These are phyloP conservation scores for Fusarium sp. DNA, from an alignment of 2,329 filamentous ascomycete genomes.

Conservation along the genomic window DNA sequence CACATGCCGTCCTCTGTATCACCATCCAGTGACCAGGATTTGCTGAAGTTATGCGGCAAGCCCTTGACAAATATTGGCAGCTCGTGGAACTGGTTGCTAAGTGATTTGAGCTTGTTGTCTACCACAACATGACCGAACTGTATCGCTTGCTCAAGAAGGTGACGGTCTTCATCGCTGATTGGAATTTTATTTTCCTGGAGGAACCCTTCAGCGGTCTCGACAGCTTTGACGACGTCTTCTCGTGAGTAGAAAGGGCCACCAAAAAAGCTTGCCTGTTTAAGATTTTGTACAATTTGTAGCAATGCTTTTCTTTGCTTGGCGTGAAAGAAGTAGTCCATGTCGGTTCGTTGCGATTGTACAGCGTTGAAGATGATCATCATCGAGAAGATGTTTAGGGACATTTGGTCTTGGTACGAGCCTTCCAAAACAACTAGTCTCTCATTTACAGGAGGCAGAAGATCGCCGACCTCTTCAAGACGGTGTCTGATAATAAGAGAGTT, in stretches of 20 bases:
- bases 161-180: conserved; percentile 70
- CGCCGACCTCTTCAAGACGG: conserved; percentile 74
- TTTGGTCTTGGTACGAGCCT: conserved; percentile 84
- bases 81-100: conserved; percentile 78
- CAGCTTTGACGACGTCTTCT: conserved; percentile 69
- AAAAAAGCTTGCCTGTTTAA: conserved; percentile 87
- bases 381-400: conserved; percentile 86
- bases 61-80: conserved; percentile 77
- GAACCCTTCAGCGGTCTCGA: conserved; percentile 76
- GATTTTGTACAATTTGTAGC: conserved; percentile 76
- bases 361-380: conserved; percentile 88
- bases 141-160: conserved; percentile 73
- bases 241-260: conserved; percentile 79
- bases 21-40: conserved; percentile 75
- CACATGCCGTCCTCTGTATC: conserved; percentile 61
- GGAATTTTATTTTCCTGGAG: conserved; percentile 69
- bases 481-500: conserved; percentile 86
- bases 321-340: conserved; percentile 91
- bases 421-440: conserved; percentile 80
- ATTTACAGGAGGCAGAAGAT: conserved; percentile 75
- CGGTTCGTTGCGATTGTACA: conserved; percentile 85
- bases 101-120: conserved; percentile 70
- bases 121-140: conserved; percentile 69
- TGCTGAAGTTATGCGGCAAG: conserved; percentile 71
- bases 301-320: conserved; percentile 75